Evolutionary conservation across 2,329 filamentous ascomycete genomes (phyloP), one percentile per base, ranked within the genome.

Genomic region (Hypoxylon sp.): DNA sequence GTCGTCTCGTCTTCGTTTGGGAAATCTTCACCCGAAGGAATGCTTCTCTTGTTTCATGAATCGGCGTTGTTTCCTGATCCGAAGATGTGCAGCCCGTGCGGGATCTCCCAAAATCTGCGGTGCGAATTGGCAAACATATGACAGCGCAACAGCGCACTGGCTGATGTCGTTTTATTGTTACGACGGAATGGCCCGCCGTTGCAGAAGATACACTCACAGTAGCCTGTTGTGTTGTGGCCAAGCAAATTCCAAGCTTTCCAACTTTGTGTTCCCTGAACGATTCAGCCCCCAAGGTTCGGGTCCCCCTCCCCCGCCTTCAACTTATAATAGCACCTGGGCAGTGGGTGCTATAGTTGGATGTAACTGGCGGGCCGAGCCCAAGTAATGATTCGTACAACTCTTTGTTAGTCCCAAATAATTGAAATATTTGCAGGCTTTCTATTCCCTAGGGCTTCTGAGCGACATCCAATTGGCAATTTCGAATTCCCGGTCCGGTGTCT

Each of bases 1-100:
- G 69, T 72, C 60, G 69, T 72, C 61, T 70, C 64, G 69, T 60
- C 67, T 66, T 65, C 62, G 64, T 70, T 72, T 72, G 60, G 64
- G 62, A 63, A 51, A 56, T 45, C 60, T 64, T 66, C 34, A 58
- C 68, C 65, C 62, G 67, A 65, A 67, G 67, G 67, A 65, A 72
- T 61, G 50, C 63, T 64, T 60, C 38, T 68, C 59, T 66, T 30
- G 66, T 72, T 65, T 68, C 62, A 72, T 58, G 38, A 65, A 67
- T 67, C 67, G 67, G 69, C 45, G 19, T 60, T 67, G 62, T 56
- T 66, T 70, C 64, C 67, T 57, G 46, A 69, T 71, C 63, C 50
- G 68, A 70, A 38, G 68, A 61, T 60, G 63, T 60, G 62, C 62
- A 68, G 58, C 53, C 57, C 60, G 50, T 67, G 64, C 61, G 49